Base-by-base conservation (phyloP, 176 grass and related monocot species). In the Lolium rigidum region DNA sequence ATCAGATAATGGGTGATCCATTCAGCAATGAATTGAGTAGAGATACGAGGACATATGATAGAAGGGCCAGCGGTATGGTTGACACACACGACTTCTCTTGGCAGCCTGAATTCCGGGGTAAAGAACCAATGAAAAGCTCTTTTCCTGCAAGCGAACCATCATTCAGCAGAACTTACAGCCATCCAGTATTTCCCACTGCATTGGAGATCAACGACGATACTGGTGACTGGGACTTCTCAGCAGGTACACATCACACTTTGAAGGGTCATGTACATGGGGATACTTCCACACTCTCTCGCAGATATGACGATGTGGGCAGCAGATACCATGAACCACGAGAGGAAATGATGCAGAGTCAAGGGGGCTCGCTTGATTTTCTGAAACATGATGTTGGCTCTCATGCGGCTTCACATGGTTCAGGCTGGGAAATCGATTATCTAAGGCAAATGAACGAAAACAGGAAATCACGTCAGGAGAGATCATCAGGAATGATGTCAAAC, bases 371-470 rank as follows among this genome's bases (percentile, higher is more conserved):
- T 92, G 68, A 76, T 85, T 89, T 88, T 87, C 83, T 85, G 86
- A 93, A 87, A 74, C 80, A 79, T 25, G 82, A 81, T 70, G 81
- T 83, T 68, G 83, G 63, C 24, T 66, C 37, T 43, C 48, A 74
- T 81, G 71, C 24, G 31, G 83, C 81, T 77, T 85, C 87, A 88
- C 86, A 87, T 75, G 83, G 73, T 60, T 84, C 77, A 74, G 17
- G 43, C 12, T 91, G 88, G 92, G 93, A 88, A 89, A 91, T 83
- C 59, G 86, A 98, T 51, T 82, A 91, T 91, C 72, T 91, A 77
- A 78, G 75, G 47, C 84, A 88, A 62, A 85, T 87, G 60, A 92
- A 87, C 77, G 86, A 85, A 64, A 89, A 89, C 59, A 90, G 94
- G 79, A 87, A 82, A 81, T 76, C 60, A 14, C 41, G 66, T n/a